Evolutionary conservation across 2,329 filamentous ascomycete species (phyloP), one percentile per base, ranked within the genome.

Genomic region (Cadophora gregata): DNA sequence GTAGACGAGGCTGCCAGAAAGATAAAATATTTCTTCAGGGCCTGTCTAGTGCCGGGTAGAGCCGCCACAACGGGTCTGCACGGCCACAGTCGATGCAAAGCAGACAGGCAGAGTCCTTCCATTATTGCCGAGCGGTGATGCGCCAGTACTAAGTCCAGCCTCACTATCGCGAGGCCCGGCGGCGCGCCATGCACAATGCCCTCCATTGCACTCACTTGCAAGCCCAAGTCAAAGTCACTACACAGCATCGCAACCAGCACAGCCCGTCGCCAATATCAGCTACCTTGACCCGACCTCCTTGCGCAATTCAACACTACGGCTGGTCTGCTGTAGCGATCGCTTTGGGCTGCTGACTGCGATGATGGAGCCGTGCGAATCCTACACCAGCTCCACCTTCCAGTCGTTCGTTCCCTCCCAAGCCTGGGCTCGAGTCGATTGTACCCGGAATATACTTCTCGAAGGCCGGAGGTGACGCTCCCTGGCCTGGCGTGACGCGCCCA

Each of bases 351-450:
- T 67, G 67, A 66, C 67, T 73, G 75, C 72, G 72, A 77, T 76
- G 72, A 77, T 77, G 75, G 75, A 77, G 75, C 69, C 71, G 65
- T 68, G 75, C 69, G 71, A 72, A 71, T 67, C 62, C 69, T 64
- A 62, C 66, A 62, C 59, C 53, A 61, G 71, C 72, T 69, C 69
- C 71, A 62, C 70, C 59, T 69, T 70, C 65, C 68, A 69, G 47
- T 38, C 7, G 45, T 25, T 24, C 24, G n/a, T 5, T 10, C 25
- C 12, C 59, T 53, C 29, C 29, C 29, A 25, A 50, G 31, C 31
- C 10, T 25, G 21, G 24, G 42, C 29, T 36, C 29, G 51, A 51
- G 31, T 38, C n/a, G 9, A 25, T 50, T 63, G 48, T 63, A n/a
- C 1, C 12, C 24, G 19, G 31, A 60, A 24, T 47, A 55, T 33